Conservation (phyloP, 1,284 basidiomycete genomes). For the Ceratobasidium sp. region DNA sequence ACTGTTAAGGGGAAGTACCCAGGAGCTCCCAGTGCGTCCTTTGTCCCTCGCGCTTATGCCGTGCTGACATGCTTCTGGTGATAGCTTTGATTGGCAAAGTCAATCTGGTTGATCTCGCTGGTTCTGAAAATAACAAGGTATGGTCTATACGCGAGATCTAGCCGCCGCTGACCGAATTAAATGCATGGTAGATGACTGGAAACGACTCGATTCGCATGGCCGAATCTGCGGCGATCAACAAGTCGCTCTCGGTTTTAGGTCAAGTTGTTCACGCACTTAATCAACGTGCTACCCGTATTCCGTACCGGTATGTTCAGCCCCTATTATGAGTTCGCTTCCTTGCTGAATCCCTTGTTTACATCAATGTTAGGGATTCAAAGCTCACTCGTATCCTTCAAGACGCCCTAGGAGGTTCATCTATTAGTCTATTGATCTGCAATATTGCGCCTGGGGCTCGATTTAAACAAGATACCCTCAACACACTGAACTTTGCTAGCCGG, state of each 20-base stretch:
- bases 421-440: slow-evolving; percentile 84
- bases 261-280: slow-evolving; percentile 87
- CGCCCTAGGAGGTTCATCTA: slow-evolving; percentile 79
- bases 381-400: slow-evolving; percentile 97
- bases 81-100: slow-evolving; percentile 75
- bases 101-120: slow-evolving; percentile 86
- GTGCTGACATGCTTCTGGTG: neutral
- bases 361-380: slow-evolving; percentile 93
- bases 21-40: slow-evolving; percentile 46
- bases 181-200: slow-evolving; percentile 68
- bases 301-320: slow-evolving; percentile 85
- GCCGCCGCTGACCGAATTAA: slow-evolving; percentile 10
- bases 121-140: slow-evolving; percentile 88
- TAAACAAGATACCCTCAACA: slow-evolving; percentile 83
- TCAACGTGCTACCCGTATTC: slow-evolving; percentile 76
- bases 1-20: slow-evolving; percentile 51
- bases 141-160: slow-evolving; percentile 20
- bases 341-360: neutral
- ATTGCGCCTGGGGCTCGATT: slow-evolving; percentile 82
- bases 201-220: slow-evolving; percentile 83
- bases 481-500: slow-evolving; percentile 81
- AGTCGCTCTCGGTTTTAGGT: slow-evolving; percentile 80
- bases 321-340: slow-evolving; percentile 58
- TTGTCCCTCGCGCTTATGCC: slow-evolving; percentile 12
- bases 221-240: slow-evolving; percentile 86